Percentiles rank a stretch among this genome's conserved stretches.
phyloP scores from a whole-genome alignment of 495 filamentous ascomycete species.

The Podospora fimiseda region DNA sequence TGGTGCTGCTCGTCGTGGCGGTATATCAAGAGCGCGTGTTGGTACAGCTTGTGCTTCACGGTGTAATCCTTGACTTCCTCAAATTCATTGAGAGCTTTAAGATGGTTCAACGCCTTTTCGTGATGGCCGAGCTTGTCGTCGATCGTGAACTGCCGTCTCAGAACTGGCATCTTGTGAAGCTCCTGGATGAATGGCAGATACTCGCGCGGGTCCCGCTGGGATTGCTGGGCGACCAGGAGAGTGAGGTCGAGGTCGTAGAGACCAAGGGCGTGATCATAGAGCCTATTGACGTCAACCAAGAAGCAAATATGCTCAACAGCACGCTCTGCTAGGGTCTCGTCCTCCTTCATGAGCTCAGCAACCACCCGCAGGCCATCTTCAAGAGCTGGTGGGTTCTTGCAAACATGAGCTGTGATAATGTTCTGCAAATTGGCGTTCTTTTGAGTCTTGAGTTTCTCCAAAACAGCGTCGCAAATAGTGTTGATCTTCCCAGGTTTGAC shows the following conservation, averaged over 20 bases:
- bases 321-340: conserved; percentile 64
- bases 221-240: conserved; percentile 86
- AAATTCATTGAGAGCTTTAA: conserved; percentile 59
- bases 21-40: conserved; percentile 71
- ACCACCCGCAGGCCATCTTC: conserved; percentile 78
- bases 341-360: conserved; percentile 61
- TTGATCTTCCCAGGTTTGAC: conserved; percentile 63
- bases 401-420: conserved; percentile 88
- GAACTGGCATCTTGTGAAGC: conserved; percentile 62
- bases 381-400: conserved; percentile 84
- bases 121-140: conserved; percentile 77
- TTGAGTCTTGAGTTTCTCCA: conserved; percentile 56
- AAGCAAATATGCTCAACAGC: conserved; percentile 96
- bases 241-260: conserved; percentile 88
- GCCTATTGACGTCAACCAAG: conserved; percentile 80
- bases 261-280: conserved; percentile 88
- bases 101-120: conserved; percentile 68
- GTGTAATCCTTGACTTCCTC: conserved; percentile 71
- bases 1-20: conserved; percentile 61
- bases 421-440: conserved; percentile 76
- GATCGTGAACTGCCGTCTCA: conserved; percentile 72
- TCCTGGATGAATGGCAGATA: conserved; percentile 91
- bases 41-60: conserved; percentile 72
- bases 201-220: conserved; percentile 91
- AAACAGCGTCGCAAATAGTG: conserved; percentile 78